phyloP scores from a whole-genome alignment of 495 filamentous ascomycete genomes.

The Tetracladium setigerum region DNA sequence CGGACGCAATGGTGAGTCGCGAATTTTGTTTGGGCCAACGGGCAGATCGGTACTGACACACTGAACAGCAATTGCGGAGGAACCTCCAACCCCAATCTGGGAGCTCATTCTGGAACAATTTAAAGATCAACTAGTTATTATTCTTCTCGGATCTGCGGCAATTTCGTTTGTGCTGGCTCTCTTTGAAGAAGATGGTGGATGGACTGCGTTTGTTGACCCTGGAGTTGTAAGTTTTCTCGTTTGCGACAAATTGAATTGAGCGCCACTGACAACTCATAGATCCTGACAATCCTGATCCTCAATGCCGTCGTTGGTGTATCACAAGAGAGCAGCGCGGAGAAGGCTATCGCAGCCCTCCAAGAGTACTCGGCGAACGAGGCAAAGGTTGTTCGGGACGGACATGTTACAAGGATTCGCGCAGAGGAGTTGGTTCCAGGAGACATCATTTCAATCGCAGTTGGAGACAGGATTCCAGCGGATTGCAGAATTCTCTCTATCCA shows the following conservation, averaged over 20 bases:
- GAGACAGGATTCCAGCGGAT: conserved; percentile 94
- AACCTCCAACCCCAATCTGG: conserved; percentile 96
- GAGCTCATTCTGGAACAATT: conserved; percentile 96
- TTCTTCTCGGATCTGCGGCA: conserved; percentile 86
- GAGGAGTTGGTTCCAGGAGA: conserved; percentile 97
- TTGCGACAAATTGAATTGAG: conserved; percentile 3
- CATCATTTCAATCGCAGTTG: conserved; percentile 80
- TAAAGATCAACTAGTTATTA: conserved; percentile 97
- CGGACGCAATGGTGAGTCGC: conserved; percentile 77
- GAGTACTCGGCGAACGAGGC: conserved; percentile 99
- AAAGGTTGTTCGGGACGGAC: conserved; percentile 78
- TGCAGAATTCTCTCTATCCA: conserved; percentile 85
- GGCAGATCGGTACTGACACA: conserved; percentile 16
- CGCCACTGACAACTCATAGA: conserved; percentile 42
- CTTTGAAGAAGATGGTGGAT: conserved; percentile 86
- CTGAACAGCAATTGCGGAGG: conserved; percentile 77
- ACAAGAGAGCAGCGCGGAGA: conserved; percentile 97
- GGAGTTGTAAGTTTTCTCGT: conserved; percentile 59
- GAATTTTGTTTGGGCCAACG: conserved; percentile 14
- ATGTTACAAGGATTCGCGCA: conserved; percentile 71
- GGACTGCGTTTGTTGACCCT: conserved; percentile 98
- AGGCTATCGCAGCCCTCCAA: conserved; percentile 95
- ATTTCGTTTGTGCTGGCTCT: conserved; percentile 91
- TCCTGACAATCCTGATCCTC: conserved; percentile 92
- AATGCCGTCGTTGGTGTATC: conserved; percentile 97